Percentiles rank a stretch among this genome's conserved stretches.
Conservation (phyloP, 1,284 basidiomycete species). For the Heterobasidion occidentale region DNA sequence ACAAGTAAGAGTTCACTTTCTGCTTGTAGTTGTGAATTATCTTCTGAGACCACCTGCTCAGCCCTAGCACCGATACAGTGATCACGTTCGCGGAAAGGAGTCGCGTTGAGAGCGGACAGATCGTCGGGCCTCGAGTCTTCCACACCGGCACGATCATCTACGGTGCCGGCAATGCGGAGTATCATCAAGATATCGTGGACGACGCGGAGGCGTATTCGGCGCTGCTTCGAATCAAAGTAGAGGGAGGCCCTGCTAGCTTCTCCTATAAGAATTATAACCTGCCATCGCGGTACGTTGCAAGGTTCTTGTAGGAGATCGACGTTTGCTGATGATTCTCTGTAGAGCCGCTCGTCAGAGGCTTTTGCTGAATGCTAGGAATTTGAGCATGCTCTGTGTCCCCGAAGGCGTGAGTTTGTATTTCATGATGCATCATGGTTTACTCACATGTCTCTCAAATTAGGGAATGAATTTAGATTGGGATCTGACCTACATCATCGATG, state of each 20-base stretch:
- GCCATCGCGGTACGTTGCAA: slow-evolving; percentile 44
- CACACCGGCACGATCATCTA: slow-evolving; percentile 62
- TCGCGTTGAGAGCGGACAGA: slow-evolving; percentile 57
- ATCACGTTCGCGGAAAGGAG: slow-evolving; percentile 55
- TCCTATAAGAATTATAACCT: slow-evolving; percentile 75
- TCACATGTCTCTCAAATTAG: slow-evolving; percentile 14
- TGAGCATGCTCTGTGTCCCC: slow-evolving; percentile 65
- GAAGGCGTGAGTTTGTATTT: slow-evolving; percentile 39
- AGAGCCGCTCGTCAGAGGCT: slow-evolving; percentile 66
- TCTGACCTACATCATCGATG: slow-evolving; percentile 65
- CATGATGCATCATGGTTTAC: too few relatives aligned
- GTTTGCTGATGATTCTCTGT: background rate
- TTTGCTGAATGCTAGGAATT: slow-evolving; percentile 47
- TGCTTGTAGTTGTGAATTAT: background rate
- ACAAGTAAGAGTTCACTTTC: slow-evolving; percentile 47
- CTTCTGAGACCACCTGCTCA: slow-evolving; percentile 15
- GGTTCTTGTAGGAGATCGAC: background rate
- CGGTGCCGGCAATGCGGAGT: slow-evolving; percentile 39
- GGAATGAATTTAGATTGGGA: slow-evolving; percentile 77
- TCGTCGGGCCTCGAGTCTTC: slow-evolving; percentile 63
- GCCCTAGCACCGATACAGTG: slow-evolving; percentile 57
- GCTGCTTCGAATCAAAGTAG: slow-evolving; percentile 57
- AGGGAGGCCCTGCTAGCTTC: slow-evolving; percentile 59
- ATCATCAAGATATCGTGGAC: slow-evolving; percentile 60
- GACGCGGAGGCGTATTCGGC: slow-evolving; percentile 56